Base-by-base conservation (phyloP, 805 yeast species). In the Yarrowia sp. region DNA sequence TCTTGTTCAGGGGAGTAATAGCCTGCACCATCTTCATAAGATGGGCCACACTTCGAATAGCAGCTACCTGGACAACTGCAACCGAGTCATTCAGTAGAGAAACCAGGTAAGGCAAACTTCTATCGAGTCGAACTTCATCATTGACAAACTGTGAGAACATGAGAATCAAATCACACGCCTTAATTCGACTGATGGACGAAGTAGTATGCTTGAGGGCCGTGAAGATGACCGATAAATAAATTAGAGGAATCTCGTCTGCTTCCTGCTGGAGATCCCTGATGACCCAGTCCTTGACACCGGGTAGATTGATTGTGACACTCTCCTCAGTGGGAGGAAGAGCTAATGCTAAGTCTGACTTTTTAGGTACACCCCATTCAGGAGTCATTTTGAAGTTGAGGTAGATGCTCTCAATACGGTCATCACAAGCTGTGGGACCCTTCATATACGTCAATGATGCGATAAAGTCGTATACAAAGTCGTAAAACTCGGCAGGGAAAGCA, bases 101-200 rank as follows among this genome's bases (percentile, higher is more conserved):
- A 24, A 91, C 83, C 30, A 95, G 76, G 74, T 89, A 91, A 0
- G 99, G 98, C 30, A 95, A 76, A 39, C 92, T 86, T 53, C 98
- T 78, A 75, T 95, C 98, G 46, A 95, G 79, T 74, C 92, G 94
- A 15, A 87, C 87, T 68, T 90, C 96, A 74, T 95, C 98, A 30
- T 85, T 84, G 1, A 92, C 80, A 68, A 86, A 84, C 73, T 91
- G 97, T 1, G 94, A 85, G 19, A 94, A 81, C 0, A 91, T 90
- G 9, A 91, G 76, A 0, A 95, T 83, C 70, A 93, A 77, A 73
- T 92, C 95, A 70, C 96, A 83, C 0, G 93, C 94, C 72, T 86
- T 85, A 9, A 88, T 75, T 69, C 91, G 81, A 47, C 87, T 85
- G 0, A 83, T 74, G 0, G 91, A 87, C 33, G 84, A 84, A 9